A percentile compares a stretch with the other conserved stretches of the same genome.
Evolutionary conservation across 1,284 basidiomycete genomes (phyloP).

Genomic region (Omphalotus olearius): DNA sequence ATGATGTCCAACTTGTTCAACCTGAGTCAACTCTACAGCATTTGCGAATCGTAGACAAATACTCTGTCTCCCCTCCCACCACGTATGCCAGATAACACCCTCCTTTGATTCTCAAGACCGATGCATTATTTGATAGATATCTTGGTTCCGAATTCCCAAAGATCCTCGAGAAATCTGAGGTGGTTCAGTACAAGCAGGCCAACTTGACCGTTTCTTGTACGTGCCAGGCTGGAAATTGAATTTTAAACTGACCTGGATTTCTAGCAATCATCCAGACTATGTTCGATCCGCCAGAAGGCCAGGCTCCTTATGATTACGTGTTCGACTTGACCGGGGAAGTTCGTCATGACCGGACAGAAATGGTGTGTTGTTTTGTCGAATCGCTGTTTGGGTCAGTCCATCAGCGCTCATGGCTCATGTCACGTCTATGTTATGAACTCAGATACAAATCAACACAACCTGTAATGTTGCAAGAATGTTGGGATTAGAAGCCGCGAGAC

Average conservation of each 20-base stretch:
- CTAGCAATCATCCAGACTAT: constrained; percentile 59
- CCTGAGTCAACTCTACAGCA: constrained; percentile 37
- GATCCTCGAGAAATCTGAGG: constrained; percentile 58
- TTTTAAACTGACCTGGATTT: constrained; percentile 9
- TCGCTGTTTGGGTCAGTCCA: neutral
- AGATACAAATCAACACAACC: constrained; percentile 80
- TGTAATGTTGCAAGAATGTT: constrained; percentile 68
- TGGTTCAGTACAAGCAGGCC: constrained; percentile 76
- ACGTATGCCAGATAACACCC: constrained; percentile 51
- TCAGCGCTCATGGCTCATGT: constrained; percentile 9
- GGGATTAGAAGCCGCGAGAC: constrained; percentile 62
- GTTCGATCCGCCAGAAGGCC: constrained; percentile 68
- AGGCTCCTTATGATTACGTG: constrained; percentile 64
- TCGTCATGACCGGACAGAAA: constrained; percentile 72
- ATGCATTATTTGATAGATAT: constrained; percentile 48
- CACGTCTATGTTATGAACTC: constrained; percentile 5
- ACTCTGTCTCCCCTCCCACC: constrained; percentile 79
- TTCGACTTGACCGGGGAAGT: constrained; percentile 84
- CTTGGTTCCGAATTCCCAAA: constrained; percentile 74
- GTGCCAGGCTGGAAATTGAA: constrained; percentile 23
- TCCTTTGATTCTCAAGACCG: constrained; percentile 5
- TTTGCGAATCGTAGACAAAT: constrained; percentile 82
- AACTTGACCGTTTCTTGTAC: constrained; percentile 72
- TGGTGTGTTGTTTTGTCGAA: constrained; percentile 44
- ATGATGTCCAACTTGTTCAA: neutral